phyloP scores from a whole-genome alignment of 1,139 yeast species.

The Candida sp. region DNA sequence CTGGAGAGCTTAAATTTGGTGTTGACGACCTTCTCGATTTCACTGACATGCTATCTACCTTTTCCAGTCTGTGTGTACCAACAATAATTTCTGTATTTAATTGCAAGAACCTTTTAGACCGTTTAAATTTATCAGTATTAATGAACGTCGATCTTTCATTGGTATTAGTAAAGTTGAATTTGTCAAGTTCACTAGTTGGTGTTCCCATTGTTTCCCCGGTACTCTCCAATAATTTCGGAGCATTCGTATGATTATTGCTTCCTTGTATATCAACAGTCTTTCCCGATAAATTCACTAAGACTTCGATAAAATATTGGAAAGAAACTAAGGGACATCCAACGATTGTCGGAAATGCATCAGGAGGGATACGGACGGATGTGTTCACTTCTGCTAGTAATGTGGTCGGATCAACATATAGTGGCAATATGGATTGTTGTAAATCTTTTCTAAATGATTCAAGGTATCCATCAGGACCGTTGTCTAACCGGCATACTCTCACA shows the following conservation, averaged over 20 bases:
- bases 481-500: conserved; percentile 77
- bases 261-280: conserved; percentile 22
- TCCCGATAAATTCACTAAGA: conserved; percentile 63
- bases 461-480: conserved; percentile 59
- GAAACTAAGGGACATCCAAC: conserved; percentile 70
- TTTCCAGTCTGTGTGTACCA: conserved; percentile 64
- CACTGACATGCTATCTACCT: conserved; percentile 9
- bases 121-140: conserved; percentile 74
- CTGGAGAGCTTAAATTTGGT: conserved; percentile 13
- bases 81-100: conserved; percentile 74
- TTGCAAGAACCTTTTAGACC: conserved; percentile 73
- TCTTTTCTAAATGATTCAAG: conserved; percentile 84
- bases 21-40: conserved; percentile 19
- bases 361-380: conserved; percentile 69
- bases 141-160: conserved; percentile 47
- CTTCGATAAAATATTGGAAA: conserved; percentile 84
- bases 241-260: conserved; percentile 5
- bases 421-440: conserved; percentile 71
- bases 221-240: background rate
- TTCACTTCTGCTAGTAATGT: conserved; percentile 56
- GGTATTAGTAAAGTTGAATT: conserved; percentile 26
- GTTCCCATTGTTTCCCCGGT: background rate
- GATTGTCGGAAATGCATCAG: conserved; percentile 85
- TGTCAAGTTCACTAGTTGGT: conserved; percentile 14
- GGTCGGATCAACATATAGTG: conserved; percentile 73